These are phyloP conservation scores for Picea glauca DNA, from an alignment of 75 land plant genomes.

Conservation along the genomic window DNA sequence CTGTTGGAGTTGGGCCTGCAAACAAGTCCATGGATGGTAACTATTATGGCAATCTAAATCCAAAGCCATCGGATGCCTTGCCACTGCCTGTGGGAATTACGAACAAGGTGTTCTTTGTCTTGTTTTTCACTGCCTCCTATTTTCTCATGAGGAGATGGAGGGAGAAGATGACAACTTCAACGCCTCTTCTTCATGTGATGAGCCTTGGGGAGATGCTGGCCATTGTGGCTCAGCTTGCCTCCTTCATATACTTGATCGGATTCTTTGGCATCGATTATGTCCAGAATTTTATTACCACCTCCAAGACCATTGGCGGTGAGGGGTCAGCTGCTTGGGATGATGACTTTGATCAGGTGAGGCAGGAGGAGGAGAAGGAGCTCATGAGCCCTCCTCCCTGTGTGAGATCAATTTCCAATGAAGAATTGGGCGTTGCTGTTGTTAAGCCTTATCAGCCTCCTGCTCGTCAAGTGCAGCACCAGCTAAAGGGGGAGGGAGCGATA, in stretches of 20 bases:
- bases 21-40: no score
- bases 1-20: no score
- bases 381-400: not conserved
- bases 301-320: slow-evolving; percentile 8
- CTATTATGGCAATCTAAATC: no score
- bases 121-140: slow-evolving; percentile 55
- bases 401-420: not conserved
- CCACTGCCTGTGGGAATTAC: slow-evolving; percentile 56
- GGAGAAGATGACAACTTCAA: slow-evolving; percentile 72
- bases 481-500: not conserved
- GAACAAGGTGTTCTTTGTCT: slow-evolving; percentile 57
- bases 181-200: slow-evolving; percentile 61
- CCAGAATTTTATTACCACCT: slow-evolving; percentile 30
- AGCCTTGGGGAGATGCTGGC: slow-evolving; percentile 54
- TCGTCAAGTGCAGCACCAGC: slow-evolving; percentile 12
- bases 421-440: not conserved
- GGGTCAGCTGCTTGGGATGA: not conserved
- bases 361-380: not conserved
- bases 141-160: slow-evolving; percentile 74
- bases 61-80: slow-evolving; percentile 51
- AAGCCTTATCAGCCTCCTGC: not conserved
- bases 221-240: slow-evolving; percentile 53
- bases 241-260: slow-evolving; percentile 69
- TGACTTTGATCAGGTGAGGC: not conserved
- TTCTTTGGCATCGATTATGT: slow-evolving; percentile 83